Evolutionary conservation across 1,139 yeast genomes (phyloP).

Genomic region (Eremothecium gossypii): DNA sequence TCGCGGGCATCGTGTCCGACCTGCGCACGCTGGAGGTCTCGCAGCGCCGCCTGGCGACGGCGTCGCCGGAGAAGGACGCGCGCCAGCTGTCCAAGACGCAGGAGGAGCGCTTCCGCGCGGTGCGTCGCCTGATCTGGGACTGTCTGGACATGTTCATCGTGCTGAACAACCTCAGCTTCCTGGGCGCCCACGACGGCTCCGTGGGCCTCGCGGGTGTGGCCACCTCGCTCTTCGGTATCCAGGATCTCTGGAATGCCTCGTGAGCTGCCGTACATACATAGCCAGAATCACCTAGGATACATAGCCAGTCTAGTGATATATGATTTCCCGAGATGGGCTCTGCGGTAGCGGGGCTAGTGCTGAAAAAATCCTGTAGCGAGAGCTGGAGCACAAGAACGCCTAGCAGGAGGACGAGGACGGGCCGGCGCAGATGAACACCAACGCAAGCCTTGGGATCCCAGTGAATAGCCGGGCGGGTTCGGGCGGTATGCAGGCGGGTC

Average conservation of each 20-base stretch:
- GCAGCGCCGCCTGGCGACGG: conserved; percentile 23
- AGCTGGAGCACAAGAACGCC: neutral
- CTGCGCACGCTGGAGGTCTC: conserved; percentile 39
- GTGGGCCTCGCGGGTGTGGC: conserved; percentile 80
- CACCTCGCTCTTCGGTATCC: conserved; percentile 71
- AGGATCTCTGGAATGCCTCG: conserved; percentile 45
- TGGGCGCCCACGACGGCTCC: conserved; percentile 66
- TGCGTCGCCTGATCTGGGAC: conserved; percentile 71
- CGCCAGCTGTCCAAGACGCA: conserved; percentile 15
- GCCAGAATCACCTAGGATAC: no score
- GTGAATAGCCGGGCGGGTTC: conserved; percentile 13
- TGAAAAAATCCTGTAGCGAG: conserved; percentile 2
- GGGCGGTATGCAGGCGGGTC: neutral
- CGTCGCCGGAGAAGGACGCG: conserved; percentile 15
- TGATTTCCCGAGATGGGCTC: no score
- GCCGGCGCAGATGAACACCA: conserved; percentile 14
- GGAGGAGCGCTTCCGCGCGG: conserved; percentile 38
- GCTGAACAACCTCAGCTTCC: conserved; percentile 52
- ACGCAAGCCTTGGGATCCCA: conserved; percentile 17
- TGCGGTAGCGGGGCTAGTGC: no score
- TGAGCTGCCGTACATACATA: no score
- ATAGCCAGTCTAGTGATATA: no score
- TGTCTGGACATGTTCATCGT: conserved; percentile 70
- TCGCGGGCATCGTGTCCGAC: conserved; percentile 50
- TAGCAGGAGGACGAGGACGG: neutral